phyloP scores from a whole-genome alignment of 305 asterid species.

The Fraxinus sp. region DNA sequence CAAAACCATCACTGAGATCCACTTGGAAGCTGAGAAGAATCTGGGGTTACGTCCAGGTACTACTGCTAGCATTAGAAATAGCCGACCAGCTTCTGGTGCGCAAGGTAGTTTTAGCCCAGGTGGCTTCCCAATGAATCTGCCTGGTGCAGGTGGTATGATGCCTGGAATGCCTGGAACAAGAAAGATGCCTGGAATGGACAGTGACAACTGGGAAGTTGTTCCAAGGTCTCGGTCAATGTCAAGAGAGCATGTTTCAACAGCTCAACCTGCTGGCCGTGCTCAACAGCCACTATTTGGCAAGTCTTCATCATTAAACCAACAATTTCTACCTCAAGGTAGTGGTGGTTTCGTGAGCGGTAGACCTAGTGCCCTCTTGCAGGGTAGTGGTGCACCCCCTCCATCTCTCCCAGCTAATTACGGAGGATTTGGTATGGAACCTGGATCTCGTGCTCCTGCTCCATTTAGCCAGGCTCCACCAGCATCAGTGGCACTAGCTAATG shows the following conservation, averaged over 20 bases:
- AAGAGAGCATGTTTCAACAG: conserved; percentile 44
- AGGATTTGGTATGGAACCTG: conserved; percentile 18
- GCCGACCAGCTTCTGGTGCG: conserved; percentile 42
- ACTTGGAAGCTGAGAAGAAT: conserved; percentile 71
- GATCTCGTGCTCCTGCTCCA: conserved; percentile 17
- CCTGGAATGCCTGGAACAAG: conserved; percentile 90
- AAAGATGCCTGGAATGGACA: conserved; percentile 73
- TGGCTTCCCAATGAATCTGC: conserved; percentile 59
- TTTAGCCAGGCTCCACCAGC: conserved; percentile 12
- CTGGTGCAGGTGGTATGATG: conserved; percentile 82
- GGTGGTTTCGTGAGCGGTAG: conserved; percentile 39
- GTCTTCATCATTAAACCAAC: conserved; percentile 23
- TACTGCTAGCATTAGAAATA: conserved; percentile 48
- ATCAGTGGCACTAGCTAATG: conserved; percentile 13
- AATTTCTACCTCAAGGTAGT: conserved; percentile 29
- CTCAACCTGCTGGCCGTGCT: conserved; percentile 37
- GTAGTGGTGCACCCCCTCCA: conserved; percentile 32
- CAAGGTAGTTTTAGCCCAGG: conserved; percentile 53
- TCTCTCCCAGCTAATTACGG: conserved; percentile 21
- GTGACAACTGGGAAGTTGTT: conserved; percentile 75
- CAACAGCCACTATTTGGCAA: conserved; percentile 37
- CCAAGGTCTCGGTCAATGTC: conserved; percentile 69
- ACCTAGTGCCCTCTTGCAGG: conserved; percentile 47
- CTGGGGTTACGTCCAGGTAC: conserved; percentile 61
- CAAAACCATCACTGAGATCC: conserved; percentile 65